These are phyloP conservation scores for Ottelia alismoides DNA, from an alignment of 106 monocot genomes.

Conservation along the genomic window DNA sequence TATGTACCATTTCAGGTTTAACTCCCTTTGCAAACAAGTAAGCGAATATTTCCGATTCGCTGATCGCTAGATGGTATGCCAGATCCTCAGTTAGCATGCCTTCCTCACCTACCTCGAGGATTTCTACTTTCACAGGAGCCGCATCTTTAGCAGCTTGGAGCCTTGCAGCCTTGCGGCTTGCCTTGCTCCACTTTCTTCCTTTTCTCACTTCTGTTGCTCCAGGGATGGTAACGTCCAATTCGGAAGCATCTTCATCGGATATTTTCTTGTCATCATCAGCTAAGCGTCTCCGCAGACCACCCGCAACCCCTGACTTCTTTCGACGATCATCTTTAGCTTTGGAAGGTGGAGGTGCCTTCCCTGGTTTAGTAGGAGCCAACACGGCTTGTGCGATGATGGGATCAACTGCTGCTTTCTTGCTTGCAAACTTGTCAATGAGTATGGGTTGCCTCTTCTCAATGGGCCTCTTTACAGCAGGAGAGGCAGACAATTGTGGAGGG, in stretches of 20 bases:
- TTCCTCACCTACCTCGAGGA: slow-evolving; percentile 86
- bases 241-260: slow-evolving; percentile 37
- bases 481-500: slow-evolving; percentile 18
- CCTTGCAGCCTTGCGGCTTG: slow-evolving; percentile 69
- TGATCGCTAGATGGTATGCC: slow-evolving; percentile 62
- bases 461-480: slow-evolving; percentile 24
- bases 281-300: slow-evolving; percentile 42
- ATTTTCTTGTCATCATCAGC: slow-evolving; percentile 22
- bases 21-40: slow-evolving; percentile 64
- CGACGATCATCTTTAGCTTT: slow-evolving; percentile 66
- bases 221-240: slow-evolving; percentile 54
- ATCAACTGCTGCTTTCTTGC: slow-evolving; percentile 52
- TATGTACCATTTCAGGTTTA: slow-evolving; percentile 44
- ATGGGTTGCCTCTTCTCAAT: slow-evolving; percentile 60
- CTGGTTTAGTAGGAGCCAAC: slow-evolving; percentile 51
- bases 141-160: slow-evolving; percentile 57
- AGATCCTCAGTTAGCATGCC: slow-evolving; percentile 79
- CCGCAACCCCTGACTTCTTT: slow-evolving; percentile 32
- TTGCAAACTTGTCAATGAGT: slow-evolving; percentile 77
- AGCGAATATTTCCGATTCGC: slow-evolving; percentile 50
- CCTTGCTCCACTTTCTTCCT: slow-evolving; percentile 83
- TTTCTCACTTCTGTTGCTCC: slow-evolving; percentile 40
- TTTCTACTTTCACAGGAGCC: slow-evolving; percentile 83
- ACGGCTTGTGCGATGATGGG: slow-evolving; percentile 42
- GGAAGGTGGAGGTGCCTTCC: slow-evolving; percentile 31